Base-by-base conservation (phyloP, 179 eudicot genomes). In the Heliamphora pulchella region DNA sequence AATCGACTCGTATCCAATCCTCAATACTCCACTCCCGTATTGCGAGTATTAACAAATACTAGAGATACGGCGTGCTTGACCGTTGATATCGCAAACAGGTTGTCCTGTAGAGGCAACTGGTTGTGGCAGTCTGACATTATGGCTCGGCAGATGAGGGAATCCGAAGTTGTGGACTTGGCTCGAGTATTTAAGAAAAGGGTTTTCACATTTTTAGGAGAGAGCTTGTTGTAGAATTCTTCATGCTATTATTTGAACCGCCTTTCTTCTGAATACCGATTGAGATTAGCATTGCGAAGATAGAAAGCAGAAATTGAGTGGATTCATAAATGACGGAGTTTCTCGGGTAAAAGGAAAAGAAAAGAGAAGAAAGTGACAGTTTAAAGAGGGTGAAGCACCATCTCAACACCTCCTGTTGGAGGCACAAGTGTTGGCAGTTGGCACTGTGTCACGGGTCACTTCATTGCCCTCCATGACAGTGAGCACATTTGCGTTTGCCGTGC, bases 1-100 rank as follows among this genome's bases (percentile, higher is more conserved):
- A 95, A 95, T 82, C 89, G 97, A 82, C 88, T 93, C 14, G 95
- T 87, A 8, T 90, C 94, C 46, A 91, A 89, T 85, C 91, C 93
- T n/a, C 83, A 85, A 68, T 90, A 84, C 81, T 91, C 97, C 0
- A 20, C 81, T 68, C 80, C 86, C 1, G 92, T 91, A 61, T 81
- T 91, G 82, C 87, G 87, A 81, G 87, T 87, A 50, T 76, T 91
- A 84, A 91, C 90, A 53, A 85, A 86, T 76, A 77, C 84, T 71
- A 86, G 93, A 84, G 97, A 88, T 47, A 80, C 86, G 83, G 84
- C 91, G 51, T 84, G 88, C 85, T 84, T 88, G 86, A 87, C 93
- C 8, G 84, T 93, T 13, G 91, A 93, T 80, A 71, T 87, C 65
- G 97, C 97, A 6, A 88, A 86, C 47, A 87, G 92, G 78, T 63